These are phyloP conservation scores for Camellia granthamiana DNA, from an alignment of 148 eudicot species.

Conservation along the genomic window DNA sequence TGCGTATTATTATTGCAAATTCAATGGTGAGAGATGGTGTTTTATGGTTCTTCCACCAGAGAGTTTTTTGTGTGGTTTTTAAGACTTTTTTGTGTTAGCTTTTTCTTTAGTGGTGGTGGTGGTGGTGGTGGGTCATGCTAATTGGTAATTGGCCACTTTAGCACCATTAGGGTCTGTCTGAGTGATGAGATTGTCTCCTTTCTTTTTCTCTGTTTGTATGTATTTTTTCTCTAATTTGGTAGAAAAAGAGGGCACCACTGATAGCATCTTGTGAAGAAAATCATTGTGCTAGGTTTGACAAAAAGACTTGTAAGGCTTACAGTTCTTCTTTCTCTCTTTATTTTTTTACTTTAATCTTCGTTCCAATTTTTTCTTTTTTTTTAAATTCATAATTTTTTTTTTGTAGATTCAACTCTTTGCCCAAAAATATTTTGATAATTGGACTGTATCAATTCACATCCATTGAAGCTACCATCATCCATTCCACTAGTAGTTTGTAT, in stretches of 20 bases:
- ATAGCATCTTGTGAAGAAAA: constrained; percentile 1
- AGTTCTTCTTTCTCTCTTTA: background rate
- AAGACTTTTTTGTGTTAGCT: background rate
- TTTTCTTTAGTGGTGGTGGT: constrained; percentile 17
- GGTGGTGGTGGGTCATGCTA: constrained; percentile 18
- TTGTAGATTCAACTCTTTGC: no score
- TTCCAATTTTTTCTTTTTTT: no score
- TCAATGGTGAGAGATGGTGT: constrained; percentile 29
- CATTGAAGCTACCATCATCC: no score
- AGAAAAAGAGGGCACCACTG: constrained; percentile 9
- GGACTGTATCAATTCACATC: no score
- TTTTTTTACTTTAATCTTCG: no score
- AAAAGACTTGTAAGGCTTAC: background rate
- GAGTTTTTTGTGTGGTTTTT: constrained; percentile 11
- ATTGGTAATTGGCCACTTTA: constrained; percentile 7
- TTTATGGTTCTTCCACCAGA: constrained; percentile 22
- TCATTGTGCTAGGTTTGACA: background rate
- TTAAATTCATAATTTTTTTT: no score
- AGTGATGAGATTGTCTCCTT: constrained; percentile 22
- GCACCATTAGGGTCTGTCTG: constrained; percentile 2
- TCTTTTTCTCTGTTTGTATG: background rate
- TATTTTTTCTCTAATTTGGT: background rate
- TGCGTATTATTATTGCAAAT: background rate
- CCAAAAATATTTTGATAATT: no score
- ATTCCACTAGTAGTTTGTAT: no score